Percentiles rank a stretch among this genome's conserved stretches.
These are phyloP conservation scores for Amylostereum areolatum DNA, from an alignment of 1,284 basidiomycete species.

Conservation along the genomic window DNA sequence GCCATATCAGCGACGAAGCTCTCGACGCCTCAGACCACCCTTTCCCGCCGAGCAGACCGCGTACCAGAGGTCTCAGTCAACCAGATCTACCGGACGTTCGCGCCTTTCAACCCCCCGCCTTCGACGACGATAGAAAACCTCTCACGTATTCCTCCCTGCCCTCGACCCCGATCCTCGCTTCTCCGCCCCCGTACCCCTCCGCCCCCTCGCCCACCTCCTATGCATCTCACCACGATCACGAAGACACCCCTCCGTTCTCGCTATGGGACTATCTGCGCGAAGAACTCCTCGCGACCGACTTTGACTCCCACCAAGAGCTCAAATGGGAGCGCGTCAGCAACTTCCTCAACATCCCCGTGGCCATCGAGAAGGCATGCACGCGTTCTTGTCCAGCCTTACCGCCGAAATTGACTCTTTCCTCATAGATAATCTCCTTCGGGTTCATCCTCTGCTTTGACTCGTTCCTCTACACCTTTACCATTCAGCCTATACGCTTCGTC, in stretches of 20 bases:
- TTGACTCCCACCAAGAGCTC: conserved; percentile 88
- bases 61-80: conserved; percentile 8
- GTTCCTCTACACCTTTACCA: conserved; percentile 97
- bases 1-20: conserved; percentile 9
- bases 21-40: not conserved
- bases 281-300: conserved; percentile 83
- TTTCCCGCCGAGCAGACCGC: not conserved
- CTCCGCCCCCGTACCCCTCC: conserved; percentile 30
- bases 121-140: conserved; percentile 12
- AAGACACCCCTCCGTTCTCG: conserved; percentile 55
- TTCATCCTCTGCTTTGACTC: conserved; percentile 94
- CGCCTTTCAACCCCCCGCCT: conserved; percentile 1
- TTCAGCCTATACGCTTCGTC: conserved; percentile 85
- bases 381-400: not conserved
- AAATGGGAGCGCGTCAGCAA: conserved; percentile 99
- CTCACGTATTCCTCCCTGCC: conserved; percentile 64
- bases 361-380: conserved; percentile 81
- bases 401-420: conserved; percentile 1
- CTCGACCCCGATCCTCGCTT: conserved; percentile 55
- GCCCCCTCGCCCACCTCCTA: conserved; percentile 15
- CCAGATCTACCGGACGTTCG: conserved; percentile 6
- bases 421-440: conserved; percentile 87
- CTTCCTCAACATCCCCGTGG: conserved; percentile 89
- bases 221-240: conserved; percentile 13
- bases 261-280: conserved; percentile 91